Base-by-base conservation (phyloP, 192 early-diverging fungal species). In the Phycomyces nitens region DNA sequence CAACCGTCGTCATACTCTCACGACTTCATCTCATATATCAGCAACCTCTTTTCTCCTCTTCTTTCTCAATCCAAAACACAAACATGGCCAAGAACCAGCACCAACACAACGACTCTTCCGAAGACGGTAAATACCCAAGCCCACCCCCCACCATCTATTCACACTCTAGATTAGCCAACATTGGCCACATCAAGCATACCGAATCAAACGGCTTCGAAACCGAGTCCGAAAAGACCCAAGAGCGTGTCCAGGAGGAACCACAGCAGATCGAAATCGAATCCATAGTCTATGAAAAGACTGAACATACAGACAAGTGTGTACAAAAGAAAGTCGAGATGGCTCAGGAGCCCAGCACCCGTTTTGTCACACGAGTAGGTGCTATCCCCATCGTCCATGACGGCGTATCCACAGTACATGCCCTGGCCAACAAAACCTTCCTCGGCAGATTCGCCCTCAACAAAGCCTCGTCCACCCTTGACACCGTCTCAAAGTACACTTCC, bases 301-400 rank as follows among this genome's bases (percentile, higher is more conserved):
- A 71, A 12, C 62, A 64, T 29, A 26, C 43, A 23, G 51, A 71
- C 21, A 14, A 52, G 16, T 21, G 57, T 20, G 41, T 51, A 43
- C 22, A 34, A 14, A 56, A 41, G 34, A 16, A 60, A 60, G 57
- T 29, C 22, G 53, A 34, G 7, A 34, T 5, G 41, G 15, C 10
- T 29, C 58, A 21, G n/a, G 29, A 34, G 29, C 34, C 56, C 57
- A 54, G 34, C 5, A 12, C 52, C 8, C 42, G 56, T 21, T 75
- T 75, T 59, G 59, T 69, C 59, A 52, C 62, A 34, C 74, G 74
- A 59, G 62, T 76, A 15, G 40, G 69, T 34, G 66, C 74, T 11
- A 39, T 71, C 39, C 74, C 74, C 34, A 49, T 76, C 15, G 50
- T 76, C 22, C 60, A 70, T 20, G 74, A 76, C 27, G 53, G 68